Evolutionary conservation across 257 asterid genomes (phyloP).

Genomic region (Plantago major): DNA sequence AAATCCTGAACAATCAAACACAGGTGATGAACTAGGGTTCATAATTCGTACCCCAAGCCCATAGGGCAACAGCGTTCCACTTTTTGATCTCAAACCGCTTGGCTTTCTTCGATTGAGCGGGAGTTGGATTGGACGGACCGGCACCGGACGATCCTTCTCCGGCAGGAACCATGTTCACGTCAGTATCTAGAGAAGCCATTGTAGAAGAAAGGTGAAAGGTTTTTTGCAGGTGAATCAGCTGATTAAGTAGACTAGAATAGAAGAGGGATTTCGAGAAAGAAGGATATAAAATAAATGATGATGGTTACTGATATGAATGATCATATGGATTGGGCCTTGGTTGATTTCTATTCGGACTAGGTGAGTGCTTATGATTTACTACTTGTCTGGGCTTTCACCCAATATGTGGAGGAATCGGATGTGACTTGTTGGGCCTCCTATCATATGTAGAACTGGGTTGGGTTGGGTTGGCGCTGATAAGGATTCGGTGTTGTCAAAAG

Average conservation of each 20-base stretch:
- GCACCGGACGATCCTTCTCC: slow-evolving; percentile 67
- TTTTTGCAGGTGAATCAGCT: not conserved
- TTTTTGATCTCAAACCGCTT: slow-evolving; percentile 84
- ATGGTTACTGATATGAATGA: too few relatives aligned
- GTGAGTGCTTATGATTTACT: not conserved
- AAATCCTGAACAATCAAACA: not conserved
- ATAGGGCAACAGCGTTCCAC: slow-evolving; percentile 90
- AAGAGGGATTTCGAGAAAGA: too few relatives aligned
- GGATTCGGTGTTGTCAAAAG: too few relatives aligned
- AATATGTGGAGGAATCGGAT: too few relatives aligned
- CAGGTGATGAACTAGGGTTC: slow-evolving; percentile 13
- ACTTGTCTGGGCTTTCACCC: too few relatives aligned
- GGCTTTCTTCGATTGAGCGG: slow-evolving; percentile 43
- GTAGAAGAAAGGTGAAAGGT: not conserved
- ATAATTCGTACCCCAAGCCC: slow-evolving; percentile 79
- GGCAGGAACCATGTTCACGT: slow-evolving; percentile 64
- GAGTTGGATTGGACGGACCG: slow-evolving; percentile 44
- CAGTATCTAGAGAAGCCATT: slow-evolving; percentile 80
- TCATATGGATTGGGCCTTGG: not conserved
- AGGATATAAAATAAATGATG: too few relatives aligned
- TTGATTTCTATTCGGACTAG: not conserved
- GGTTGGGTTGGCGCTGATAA: too few relatives aligned
- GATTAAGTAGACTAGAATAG: too few relatives aligned
- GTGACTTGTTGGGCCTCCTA: too few relatives aligned
- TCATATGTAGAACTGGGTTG: too few relatives aligned